These are phyloP conservation scores for Ogataea populi-albae DNA, from an alignment of 805 yeast species.

Conservation along the genomic window DNA sequence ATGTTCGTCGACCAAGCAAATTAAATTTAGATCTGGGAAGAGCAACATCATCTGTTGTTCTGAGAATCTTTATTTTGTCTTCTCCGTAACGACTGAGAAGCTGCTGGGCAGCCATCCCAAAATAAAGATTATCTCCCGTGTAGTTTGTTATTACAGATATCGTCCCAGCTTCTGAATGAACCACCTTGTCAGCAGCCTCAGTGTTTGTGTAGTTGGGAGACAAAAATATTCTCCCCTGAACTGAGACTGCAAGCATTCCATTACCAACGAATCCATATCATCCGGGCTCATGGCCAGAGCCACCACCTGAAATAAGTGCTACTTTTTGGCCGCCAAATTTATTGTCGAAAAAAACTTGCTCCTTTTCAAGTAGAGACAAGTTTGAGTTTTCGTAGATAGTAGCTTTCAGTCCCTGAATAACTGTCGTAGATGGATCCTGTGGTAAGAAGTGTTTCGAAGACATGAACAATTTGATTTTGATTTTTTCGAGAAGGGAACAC, in stretches of 20 bases:
- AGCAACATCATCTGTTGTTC: slow-evolving; percentile 36
- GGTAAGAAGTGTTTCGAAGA: slow-evolving; percentile 44
- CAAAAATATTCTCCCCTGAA: slow-evolving; percentile 43
- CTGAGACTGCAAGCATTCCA: slow-evolving; percentile 39
- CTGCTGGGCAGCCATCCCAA: slow-evolving; percentile 40
- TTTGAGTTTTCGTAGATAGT: slow-evolving; percentile 37
- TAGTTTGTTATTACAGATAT: slow-evolving; percentile 37
- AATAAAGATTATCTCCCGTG: slow-evolving; percentile 39
- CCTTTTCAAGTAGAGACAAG: slow-evolving; percentile 36
- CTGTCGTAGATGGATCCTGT: slow-evolving; percentile 33
- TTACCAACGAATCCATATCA: slow-evolving; percentile 39
- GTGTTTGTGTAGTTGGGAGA: slow-evolving; percentile 38
- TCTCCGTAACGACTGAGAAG: slow-evolving; percentile 32
- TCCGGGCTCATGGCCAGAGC: slow-evolving; percentile 45
- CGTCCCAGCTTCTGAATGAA: slow-evolving; percentile 35
- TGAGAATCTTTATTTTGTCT: slow-evolving; percentile 30
- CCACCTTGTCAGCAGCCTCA: slow-evolving; percentile 36
- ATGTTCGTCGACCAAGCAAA: slow-evolving; percentile 38
- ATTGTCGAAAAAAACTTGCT: slow-evolving; percentile 38
- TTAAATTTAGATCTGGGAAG: slow-evolving; percentile 31
- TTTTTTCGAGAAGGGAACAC: neutral
- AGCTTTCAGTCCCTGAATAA: slow-evolving; percentile 37
- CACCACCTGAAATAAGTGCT: slow-evolving; percentile 39
- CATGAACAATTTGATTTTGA: slow-evolving; percentile 16
- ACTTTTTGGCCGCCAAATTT: slow-evolving; percentile 27